Conservation (phyloP, 1,284 basidiomycete species). For the Pseudozyma thailandica region DNA sequence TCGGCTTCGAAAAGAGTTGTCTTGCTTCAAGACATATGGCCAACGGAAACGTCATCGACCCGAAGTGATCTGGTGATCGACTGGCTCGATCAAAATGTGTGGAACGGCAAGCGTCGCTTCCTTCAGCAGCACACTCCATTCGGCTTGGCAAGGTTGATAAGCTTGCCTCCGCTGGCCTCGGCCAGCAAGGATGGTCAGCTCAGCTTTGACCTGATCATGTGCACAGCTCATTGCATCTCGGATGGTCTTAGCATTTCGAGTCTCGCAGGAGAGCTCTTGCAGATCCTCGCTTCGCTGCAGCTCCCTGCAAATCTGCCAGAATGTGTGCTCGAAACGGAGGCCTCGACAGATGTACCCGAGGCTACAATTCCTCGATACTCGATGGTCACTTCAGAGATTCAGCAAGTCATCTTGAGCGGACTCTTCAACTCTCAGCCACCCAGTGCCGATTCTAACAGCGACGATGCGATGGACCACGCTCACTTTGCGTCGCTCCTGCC, state of each 20-base stretch:
- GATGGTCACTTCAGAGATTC: conserved; percentile 8
- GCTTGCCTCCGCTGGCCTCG: conserved; percentile 20
- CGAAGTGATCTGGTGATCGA: conserved; percentile 12
- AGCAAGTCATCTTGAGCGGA: conserved; percentile 17
- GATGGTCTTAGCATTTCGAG: conserved; percentile 42
- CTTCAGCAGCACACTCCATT: conserved; percentile 22
- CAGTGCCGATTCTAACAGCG: not conserved
- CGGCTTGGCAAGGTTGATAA: conserved; percentile 29
- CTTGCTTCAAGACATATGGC: conserved; percentile 14
- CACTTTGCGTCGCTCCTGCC: conserved; percentile 30
- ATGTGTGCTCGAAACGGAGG: conserved; percentile 3
- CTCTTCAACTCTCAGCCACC: not conserved
- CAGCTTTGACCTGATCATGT: conserved; percentile 36
- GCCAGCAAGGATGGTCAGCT: not conserved
- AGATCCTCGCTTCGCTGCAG: conserved; percentile 21
- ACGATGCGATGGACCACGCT: not conserved
- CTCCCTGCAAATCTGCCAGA: conserved; percentile 16
- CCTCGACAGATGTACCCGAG: not conserved
- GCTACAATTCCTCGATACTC: conserved; percentile 12
- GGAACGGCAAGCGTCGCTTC: conserved; percentile 45
- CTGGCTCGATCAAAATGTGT: conserved; percentile 40
- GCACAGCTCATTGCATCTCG: conserved; percentile 41
- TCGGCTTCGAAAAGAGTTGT: conserved; percentile 21
- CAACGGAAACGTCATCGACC: conserved; percentile 5
- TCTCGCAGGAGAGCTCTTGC: conserved; percentile 32